Percentiles rank a stretch among this genome's conserved stretches.
phyloP scores from a whole-genome alignment of 257 asterid genomes.

The Perilla frutescens region DNA sequence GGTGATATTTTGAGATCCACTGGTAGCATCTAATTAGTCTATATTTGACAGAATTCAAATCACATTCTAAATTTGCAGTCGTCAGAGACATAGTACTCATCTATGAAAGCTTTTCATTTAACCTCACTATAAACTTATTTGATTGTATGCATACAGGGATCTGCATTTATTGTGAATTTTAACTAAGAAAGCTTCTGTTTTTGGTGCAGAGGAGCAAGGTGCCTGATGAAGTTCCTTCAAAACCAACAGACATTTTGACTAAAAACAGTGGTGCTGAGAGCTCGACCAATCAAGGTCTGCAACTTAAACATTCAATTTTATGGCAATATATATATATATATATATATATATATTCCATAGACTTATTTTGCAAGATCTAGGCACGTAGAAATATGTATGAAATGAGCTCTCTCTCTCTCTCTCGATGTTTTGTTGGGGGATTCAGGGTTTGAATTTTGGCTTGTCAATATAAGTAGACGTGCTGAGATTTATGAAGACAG shows the following conservation, averaged over 20 bases:
- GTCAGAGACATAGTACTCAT: neutral
- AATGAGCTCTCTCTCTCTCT: neutral
- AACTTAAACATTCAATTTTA: constrained; percentile 17
- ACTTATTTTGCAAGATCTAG: neutral
- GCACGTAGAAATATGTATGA: neutral
- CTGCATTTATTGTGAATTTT: constrained; percentile 6
- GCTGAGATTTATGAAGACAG: neutral
- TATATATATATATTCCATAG: no score
- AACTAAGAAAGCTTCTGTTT: constrained; percentile 7
- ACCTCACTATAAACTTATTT: neutral
- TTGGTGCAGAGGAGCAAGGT: constrained; percentile 58
- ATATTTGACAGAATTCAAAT: neutral
- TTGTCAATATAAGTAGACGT: neutral
- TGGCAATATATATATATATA: neutral
- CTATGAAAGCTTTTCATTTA: neutral
- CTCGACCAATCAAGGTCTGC: constrained; percentile 53
- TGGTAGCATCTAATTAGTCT: neutral
- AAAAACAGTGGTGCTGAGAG: constrained; percentile 36
- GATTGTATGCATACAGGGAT: neutral
- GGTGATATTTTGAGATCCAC: neutral
- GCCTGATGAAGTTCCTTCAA: constrained; percentile 39
- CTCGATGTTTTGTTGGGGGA: neutral
- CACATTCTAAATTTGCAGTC: neutral
- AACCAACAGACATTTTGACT: constrained; percentile 54
- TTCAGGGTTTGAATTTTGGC: neutral